phyloP scores from a whole-genome alignment of 2,329 filamentous ascomycete species.

The Arthrocladium fulminans region DNA sequence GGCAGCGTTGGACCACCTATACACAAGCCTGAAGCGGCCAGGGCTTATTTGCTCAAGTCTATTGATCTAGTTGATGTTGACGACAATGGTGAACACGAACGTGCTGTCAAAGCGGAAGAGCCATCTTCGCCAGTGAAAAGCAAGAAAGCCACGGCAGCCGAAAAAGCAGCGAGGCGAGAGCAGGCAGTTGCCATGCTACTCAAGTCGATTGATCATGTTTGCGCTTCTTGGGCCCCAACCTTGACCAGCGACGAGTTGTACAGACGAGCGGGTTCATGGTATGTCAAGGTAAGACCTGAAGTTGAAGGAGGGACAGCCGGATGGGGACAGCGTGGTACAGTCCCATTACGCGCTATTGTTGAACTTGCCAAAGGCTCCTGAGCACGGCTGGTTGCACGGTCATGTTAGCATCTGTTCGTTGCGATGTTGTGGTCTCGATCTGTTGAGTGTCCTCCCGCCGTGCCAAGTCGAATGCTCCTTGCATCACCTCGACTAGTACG shows the following conservation, averaged over 20 bases:
- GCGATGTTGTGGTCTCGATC: not conserved
- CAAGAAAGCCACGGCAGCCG: slow-evolving; percentile 43
- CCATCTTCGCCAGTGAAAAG: not conserved
- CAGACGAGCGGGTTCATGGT: slow-evolving; percentile 71
- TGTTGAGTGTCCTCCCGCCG: too few species aligned
- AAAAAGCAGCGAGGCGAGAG: slow-evolving; percentile 54
- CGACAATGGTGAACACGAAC: not conserved
- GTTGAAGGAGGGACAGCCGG: slow-evolving; percentile 65
- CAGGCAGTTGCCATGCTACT: slow-evolving; percentile 62
- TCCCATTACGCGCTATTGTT: slow-evolving; percentile 60
- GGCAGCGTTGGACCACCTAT: slow-evolving; percentile 53
- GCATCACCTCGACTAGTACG: not conserved
- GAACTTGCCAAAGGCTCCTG: slow-evolving; percentile 24
- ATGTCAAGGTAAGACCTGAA: slow-evolving; percentile 64
- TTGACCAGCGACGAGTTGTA: slow-evolving; percentile 61
- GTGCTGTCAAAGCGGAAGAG: not conserved
- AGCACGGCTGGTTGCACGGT: not conserved
- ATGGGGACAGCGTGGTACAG: slow-evolving; percentile 71
- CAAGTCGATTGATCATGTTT: slow-evolving; percentile 62
- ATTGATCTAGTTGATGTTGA: slow-evolving; percentile 26
- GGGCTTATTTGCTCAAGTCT: slow-evolving; percentile 48
- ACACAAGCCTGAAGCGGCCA: slow-evolving; percentile 62
- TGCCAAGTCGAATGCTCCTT: too few species aligned
- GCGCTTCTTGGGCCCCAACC: slow-evolving; percentile 62
- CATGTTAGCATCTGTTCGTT: not conserved